A percentile compares a stretch with the other conserved stretches of the same genome.
These are phyloP conservation scores for Aspergillus ochraceus DNA, from an alignment of 2,329 filamentous ascomycete genomes.

Conservation along the genomic window DNA sequence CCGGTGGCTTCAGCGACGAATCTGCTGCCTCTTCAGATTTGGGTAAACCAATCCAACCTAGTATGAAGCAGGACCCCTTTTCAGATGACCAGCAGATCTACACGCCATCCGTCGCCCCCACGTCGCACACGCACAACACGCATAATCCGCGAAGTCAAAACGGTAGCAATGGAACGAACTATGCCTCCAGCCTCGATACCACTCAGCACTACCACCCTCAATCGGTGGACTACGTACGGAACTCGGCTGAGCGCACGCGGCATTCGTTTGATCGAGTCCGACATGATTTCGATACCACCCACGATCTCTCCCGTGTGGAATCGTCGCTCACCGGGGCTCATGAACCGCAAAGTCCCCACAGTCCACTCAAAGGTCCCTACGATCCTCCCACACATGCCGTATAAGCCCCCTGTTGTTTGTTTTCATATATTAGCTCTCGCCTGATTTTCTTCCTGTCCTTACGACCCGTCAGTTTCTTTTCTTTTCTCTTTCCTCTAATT, in stretches of 20 bases:
- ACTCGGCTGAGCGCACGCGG: slow-evolving; percentile 83
- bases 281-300: slow-evolving; percentile 80
- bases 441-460: slow-evolving; percentile 13
- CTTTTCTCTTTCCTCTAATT: slow-evolving; percentile 27
- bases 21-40: slow-evolving; percentile 42
- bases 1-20: slow-evolving; percentile 39
- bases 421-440: slow-evolving; percentile 29
- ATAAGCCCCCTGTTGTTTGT: slow-evolving; percentile 26
- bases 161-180: slow-evolving; percentile 91
- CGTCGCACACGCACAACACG: slow-evolving; percentile 74
- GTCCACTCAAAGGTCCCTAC: slow-evolving; percentile 34
- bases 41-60: slow-evolving; percentile 52
- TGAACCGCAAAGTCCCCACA: slow-evolving; percentile 31
- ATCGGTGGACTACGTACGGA: slow-evolving; percentile 60
- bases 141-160: slow-evolving; percentile 84
- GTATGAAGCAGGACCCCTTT: slow-evolving; percentile 62
- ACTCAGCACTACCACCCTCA: slow-evolving; percentile 55
- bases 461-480: slow-evolving; percentile 21
- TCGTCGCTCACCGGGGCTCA: slow-evolving; percentile 51
- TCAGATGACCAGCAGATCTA: slow-evolving; percentile 92
- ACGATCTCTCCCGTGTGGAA: slow-evolving; percentile 85
- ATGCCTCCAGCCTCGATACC: slow-evolving; percentile 59
- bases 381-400: slow-evolving; percentile 34
- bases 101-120: slow-evolving; percentile 80
- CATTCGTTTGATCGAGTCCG: slow-evolving; percentile 83